These are phyloP conservation scores for Sugiyamaella neomexicana DNA, from an alignment of 1,139 yeast genomes.

Conservation along the genomic window DNA sequence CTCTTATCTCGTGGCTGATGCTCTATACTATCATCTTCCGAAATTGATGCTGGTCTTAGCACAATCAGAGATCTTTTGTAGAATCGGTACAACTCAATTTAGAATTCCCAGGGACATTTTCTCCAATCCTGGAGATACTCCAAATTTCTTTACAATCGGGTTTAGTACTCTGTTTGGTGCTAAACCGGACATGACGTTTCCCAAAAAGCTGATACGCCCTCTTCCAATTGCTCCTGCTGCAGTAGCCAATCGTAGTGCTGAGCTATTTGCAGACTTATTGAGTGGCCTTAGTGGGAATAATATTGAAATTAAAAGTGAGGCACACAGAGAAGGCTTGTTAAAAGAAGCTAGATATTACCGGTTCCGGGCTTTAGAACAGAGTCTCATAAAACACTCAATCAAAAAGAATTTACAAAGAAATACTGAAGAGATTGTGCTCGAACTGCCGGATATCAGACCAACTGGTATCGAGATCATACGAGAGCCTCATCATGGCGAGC, in stretches of 20 bases:
- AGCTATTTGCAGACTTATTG: slow-evolving; percentile 60
- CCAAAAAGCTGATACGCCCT: slow-evolving; percentile 59
- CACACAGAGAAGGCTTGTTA: slow-evolving; percentile 56
- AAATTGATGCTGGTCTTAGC: slow-evolving; percentile 53
- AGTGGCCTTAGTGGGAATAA: slow-evolving; percentile 57
- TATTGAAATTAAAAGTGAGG: slow-evolving; percentile 49
- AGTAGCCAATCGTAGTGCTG: slow-evolving; percentile 55
- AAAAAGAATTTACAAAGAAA: slow-evolving; percentile 52
- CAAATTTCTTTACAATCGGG: slow-evolving; percentile 73
- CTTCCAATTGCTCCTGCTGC: slow-evolving; percentile 68
- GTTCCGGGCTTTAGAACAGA: slow-evolving; percentile 72
- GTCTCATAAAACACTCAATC: slow-evolving; percentile 55
- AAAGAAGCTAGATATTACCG: slow-evolving; percentile 77
- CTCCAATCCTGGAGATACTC: slow-evolving; percentile 61
- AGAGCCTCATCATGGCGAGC: slow-evolving; percentile 2
- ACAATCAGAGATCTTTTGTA: slow-evolving; percentile 57
- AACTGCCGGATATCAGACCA: slow-evolving; percentile 23
- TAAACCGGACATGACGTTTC: slow-evolving; percentile 41
- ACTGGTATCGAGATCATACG: slow-evolving; percentile 10
- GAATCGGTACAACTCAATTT: slow-evolving; percentile 62
- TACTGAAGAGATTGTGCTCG: slow-evolving; percentile 57
- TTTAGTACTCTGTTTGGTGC: slow-evolving; percentile 53
- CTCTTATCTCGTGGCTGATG: slow-evolving; percentile 67
- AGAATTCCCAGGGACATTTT: slow-evolving; percentile 58
- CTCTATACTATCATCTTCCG: slow-evolving; percentile 67